These are phyloP conservation scores for Lentinula boryana DNA, from an alignment of 768 basidiomycete species.

Conservation along the genomic window DNA sequence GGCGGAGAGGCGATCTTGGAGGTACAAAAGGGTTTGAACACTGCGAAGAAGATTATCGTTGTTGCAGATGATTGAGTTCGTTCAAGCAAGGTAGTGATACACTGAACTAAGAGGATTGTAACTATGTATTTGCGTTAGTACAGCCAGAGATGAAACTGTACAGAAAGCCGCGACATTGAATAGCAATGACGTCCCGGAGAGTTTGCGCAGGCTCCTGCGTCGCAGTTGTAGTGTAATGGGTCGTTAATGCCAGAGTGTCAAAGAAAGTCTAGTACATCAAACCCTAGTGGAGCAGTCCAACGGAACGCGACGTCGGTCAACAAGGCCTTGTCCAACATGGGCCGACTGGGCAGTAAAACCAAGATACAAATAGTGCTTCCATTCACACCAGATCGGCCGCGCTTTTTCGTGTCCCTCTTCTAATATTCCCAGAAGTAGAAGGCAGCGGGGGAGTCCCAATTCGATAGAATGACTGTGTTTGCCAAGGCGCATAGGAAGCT, in stretches of 20 bases:
- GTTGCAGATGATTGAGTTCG: slow-evolving; percentile 9
- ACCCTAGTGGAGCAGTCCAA: too few relatives aligned
- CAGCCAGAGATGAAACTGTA: too few relatives aligned
- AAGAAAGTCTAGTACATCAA: too few relatives aligned
- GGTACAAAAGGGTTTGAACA: slow-evolving; percentile 27
- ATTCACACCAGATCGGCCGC: not conserved
- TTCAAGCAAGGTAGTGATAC: too few relatives aligned
- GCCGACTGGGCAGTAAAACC: not conserved
- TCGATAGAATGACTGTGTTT: not conserved
- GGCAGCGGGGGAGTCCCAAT: not conserved
- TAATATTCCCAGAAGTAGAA: not conserved
- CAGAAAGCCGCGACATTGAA: too few relatives aligned
- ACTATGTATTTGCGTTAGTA: too few relatives aligned
- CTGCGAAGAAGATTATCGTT: slow-evolving; percentile 15
- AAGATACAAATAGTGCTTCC: not conserved
- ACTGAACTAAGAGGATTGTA: too few relatives aligned
- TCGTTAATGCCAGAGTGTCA: too few relatives aligned
- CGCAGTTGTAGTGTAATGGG: too few relatives aligned
- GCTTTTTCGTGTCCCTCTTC: not conserved
- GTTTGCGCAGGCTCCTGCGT: too few relatives aligned
- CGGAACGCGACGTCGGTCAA: not conserved
- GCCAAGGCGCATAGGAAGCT: not conserved
- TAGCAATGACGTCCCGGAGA: too few relatives aligned
- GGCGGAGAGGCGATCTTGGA: slow-evolving; percentile 26
- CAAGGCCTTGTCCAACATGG: too few relatives aligned